Conservation (phyloP, 2,329 filamentous ascomycete genomes). For the Phoma sp. region DNA sequence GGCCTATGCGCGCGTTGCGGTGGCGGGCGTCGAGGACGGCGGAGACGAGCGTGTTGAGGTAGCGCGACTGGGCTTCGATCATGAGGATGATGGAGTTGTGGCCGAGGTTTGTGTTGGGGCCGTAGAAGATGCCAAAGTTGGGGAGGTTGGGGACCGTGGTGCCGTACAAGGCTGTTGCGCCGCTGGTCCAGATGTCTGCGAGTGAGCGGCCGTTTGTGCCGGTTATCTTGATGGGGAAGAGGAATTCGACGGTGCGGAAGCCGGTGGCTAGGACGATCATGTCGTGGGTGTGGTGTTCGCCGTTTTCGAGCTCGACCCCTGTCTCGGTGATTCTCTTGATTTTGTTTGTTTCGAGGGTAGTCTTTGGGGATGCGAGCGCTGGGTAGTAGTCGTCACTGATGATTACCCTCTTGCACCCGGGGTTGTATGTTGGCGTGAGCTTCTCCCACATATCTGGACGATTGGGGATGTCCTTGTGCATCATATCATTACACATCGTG, state of each 20-base stretch:
- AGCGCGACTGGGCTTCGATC: constrained; percentile 66
- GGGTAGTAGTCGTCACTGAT: constrained; percentile 65
- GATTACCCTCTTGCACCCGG: constrained; percentile 64
- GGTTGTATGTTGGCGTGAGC: constrained; percentile 61
- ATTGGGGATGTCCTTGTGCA: constrained; percentile 58
- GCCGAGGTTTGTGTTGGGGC: constrained; percentile 63
- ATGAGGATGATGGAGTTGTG: constrained; percentile 68
- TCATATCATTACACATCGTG: constrained; percentile 44
- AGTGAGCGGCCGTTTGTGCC: constrained; percentile 56
- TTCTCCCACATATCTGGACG: constrained; percentile 61
- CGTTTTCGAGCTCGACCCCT: constrained; percentile 56
- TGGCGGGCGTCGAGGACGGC: constrained; percentile 57
- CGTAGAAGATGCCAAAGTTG: constrained; percentile 66
- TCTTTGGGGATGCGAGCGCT: constrained; percentile 56
- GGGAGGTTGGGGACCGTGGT: constrained; percentile 60
- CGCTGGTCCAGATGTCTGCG: constrained; percentile 61
- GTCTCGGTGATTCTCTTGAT: constrained; percentile 58
- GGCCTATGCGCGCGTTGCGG: constrained; percentile 50
- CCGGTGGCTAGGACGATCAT: constrained; percentile 66
- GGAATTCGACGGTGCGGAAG: constrained; percentile 66
- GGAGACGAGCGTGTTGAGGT: constrained; percentile 60
- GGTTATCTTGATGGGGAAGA: constrained; percentile 63
- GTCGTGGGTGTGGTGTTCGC: constrained; percentile 58
- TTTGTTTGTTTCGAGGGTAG: constrained; percentile 58
- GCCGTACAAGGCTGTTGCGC: constrained; percentile 61